Conservation (phyloP, 164 flowering plant genomes). For the Tetrastigma voinierianum region DNA sequence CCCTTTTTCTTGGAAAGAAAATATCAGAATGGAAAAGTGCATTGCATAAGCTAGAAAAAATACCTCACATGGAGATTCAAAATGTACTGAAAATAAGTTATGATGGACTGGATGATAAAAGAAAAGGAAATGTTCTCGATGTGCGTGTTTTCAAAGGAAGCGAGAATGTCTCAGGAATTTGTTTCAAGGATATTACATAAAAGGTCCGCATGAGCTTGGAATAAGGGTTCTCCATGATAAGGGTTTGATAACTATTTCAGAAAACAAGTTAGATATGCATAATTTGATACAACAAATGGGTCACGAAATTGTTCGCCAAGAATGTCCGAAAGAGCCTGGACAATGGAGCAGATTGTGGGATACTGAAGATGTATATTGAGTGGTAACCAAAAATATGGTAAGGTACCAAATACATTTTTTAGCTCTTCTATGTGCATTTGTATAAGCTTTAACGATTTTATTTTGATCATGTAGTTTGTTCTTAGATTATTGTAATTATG, state of each 20-base stretch:
- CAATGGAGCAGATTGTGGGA: conserved; percentile 1
- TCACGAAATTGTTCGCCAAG: conserved; percentile 2
- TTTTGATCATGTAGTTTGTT: too few relatives aligned
- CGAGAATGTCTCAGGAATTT: conserved; percentile 1
- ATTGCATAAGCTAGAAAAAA: neutral
- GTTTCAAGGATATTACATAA: neutral
- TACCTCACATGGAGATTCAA: neutral
- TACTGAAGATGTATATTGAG: neutral
- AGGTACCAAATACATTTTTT: neutral
- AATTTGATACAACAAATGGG: conserved; percentile 5
- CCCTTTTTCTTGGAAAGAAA: neutral
- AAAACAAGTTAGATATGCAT: neutral
- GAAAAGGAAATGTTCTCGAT: conserved; percentile 5
- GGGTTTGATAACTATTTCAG: neutral
- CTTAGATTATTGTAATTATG: too few relatives aligned
- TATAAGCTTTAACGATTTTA: too few relatives aligned
- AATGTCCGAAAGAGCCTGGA: neutral
- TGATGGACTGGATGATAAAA: conserved; percentile 4
- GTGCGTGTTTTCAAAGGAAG: conserved; percentile 11
- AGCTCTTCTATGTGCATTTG: too few relatives aligned
- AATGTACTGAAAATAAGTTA: neutral
- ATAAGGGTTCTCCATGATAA: neutral
- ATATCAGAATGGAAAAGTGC: neutral
- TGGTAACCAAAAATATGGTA: neutral
- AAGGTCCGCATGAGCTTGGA: neutral